Evolutionary conservation across 106 monocot genomes (phyloP).

Genomic region (Posidonia australis): DNA sequence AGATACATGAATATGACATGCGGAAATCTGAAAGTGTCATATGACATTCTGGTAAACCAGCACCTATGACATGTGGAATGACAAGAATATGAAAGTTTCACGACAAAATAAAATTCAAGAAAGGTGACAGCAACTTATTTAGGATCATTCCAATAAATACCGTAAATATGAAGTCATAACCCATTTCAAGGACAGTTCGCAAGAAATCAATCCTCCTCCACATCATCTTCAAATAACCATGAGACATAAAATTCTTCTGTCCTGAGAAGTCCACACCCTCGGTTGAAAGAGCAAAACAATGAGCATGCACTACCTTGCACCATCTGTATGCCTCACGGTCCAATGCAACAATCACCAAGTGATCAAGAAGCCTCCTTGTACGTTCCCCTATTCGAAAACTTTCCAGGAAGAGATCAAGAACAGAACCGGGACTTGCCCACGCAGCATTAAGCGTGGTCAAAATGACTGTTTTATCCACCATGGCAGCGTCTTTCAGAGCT

Average conservation of each 20-base stretch:
- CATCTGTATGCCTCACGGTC: constrained; percentile 11
- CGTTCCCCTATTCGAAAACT: constrained; percentile 17
- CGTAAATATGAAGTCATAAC: constrained; percentile 31
- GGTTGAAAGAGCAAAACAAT: constrained; percentile 24
- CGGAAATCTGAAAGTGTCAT: too few relatives aligned
- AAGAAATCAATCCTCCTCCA: constrained; percentile 26
- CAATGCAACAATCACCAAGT: constrained; percentile 25
- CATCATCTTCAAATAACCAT: constrained; percentile 28
- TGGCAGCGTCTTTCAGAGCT: constrained; percentile 13
- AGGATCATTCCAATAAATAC: constrained; percentile 7
- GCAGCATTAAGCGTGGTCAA: constrained; percentile 24
- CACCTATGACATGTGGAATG: background rate
- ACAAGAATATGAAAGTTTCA: background rate
- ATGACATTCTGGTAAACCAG: too few relatives aligned
- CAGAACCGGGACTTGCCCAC: constrained; percentile 17
- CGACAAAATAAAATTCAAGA: too few relatives aligned
- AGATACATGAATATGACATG: too few relatives aligned
- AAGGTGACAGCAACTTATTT: too few relatives aligned
- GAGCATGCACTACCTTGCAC: constrained; percentile 10
- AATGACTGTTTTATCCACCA: constrained; percentile 28
- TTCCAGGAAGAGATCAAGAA: constrained; percentile 29
- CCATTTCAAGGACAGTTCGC: constrained; percentile 11
- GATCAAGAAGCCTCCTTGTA: constrained; percentile 14
- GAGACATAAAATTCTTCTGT: constrained; percentile 21
- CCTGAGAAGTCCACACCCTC: constrained; percentile 28